Percentiles rank a stretch among this genome's conserved stretches.
Conservation (phyloP, 768 basidiomycete species). For the Cyathus striatus region DNA sequence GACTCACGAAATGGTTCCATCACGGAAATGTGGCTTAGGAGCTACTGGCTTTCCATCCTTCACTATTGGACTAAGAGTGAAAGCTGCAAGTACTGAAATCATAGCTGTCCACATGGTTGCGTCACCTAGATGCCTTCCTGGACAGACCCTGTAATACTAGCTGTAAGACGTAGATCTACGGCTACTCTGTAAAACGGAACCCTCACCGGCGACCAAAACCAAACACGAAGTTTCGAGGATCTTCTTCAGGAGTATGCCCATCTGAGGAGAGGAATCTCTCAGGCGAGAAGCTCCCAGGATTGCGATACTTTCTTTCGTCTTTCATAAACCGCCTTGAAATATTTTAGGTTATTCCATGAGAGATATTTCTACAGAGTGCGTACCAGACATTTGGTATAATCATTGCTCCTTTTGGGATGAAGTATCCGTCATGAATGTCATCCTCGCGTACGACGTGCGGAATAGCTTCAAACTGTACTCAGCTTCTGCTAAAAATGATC, state of each 20-base stretch:
- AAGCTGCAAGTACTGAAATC: slow-evolving; percentile 9
- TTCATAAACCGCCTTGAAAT: slow-evolving; percentile 9
- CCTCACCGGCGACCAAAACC: slow-evolving; percentile 19
- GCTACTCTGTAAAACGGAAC: too few species aligned
- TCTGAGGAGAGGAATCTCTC: slow-evolving; percentile 11
- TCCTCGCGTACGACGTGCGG: slow-evolving; percentile 5
- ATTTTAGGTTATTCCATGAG: background rate
- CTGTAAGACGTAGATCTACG: too few species aligned
- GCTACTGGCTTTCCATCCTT: slow-evolving; percentile 9
- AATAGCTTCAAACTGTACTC: too few species aligned
- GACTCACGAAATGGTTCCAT: background rate
- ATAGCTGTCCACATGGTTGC: slow-evolving; percentile 16
- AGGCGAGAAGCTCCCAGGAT: slow-evolving; percentile 13
- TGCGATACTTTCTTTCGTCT: slow-evolving; percentile 10
- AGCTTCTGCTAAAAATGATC: too few species aligned
- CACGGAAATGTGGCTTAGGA: slow-evolving; percentile 2
- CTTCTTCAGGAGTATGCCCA: slow-evolving; percentile 6
- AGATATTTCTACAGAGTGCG: background rate
- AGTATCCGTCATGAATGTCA: slow-evolving; percentile 9
- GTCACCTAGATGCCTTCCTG: too few species aligned
- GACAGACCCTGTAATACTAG: background rate
- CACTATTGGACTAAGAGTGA: slow-evolving; percentile 10
- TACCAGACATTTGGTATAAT: slow-evolving; percentile 11
- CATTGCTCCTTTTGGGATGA: slow-evolving; percentile 12
- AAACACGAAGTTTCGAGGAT: slow-evolving; percentile 12